Percentiles rank a stretch among this genome's conserved stretches.
Conservation (phyloP, 1,284 basidiomycete genomes). For the Dichomitus squalens region DNA sequence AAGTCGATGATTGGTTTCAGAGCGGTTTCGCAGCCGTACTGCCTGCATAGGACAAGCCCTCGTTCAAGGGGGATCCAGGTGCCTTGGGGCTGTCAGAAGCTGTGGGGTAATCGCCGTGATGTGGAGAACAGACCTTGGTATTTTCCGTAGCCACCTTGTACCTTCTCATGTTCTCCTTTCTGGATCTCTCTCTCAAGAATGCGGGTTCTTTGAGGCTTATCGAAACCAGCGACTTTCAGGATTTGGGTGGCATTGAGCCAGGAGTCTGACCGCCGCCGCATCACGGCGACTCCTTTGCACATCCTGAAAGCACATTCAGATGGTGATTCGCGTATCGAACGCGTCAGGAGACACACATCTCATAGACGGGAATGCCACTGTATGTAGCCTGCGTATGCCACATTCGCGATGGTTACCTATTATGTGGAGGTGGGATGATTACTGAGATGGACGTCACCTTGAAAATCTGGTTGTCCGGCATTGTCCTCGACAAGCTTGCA, state of each 20-base stretch:
- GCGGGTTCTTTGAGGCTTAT: conserved; percentile 97
- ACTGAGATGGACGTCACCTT: conserved; percentile 50
- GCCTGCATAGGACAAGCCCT: conserved; percentile 84
- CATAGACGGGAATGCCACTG: conserved; percentile 86
- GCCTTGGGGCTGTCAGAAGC: conserved; percentile 49
- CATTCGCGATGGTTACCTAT: conserved; percentile 7
- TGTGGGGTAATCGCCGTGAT: neutral
- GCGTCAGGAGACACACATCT: conserved; percentile 65
- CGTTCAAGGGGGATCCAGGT: conserved; percentile 99
- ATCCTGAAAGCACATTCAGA: conserved; percentile 63
- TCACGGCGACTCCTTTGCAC: conserved; percentile 95
- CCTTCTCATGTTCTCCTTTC: conserved; percentile 98
- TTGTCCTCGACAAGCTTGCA: conserved; percentile 30
- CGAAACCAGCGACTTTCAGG: conserved; percentile 98
- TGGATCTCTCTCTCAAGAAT: conserved; percentile 98
- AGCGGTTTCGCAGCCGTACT: conserved; percentile 89
- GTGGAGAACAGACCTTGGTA: conserved; percentile 79
- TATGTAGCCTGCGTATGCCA: conserved; percentile 68
- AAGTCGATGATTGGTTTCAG: conserved; percentile 97
- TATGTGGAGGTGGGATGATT: conserved; percentile 13
- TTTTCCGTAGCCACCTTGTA: conserved; percentile 99
- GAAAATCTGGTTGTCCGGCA: conserved; percentile 83
- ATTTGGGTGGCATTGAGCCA: conserved; percentile 99
- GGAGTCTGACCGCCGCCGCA: conserved; percentile 93
- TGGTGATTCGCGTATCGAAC: conserved; percentile 32